Conservation (phyloP, 352 stramenopile genomes). For the Paralagenidium karlingii region DNA sequence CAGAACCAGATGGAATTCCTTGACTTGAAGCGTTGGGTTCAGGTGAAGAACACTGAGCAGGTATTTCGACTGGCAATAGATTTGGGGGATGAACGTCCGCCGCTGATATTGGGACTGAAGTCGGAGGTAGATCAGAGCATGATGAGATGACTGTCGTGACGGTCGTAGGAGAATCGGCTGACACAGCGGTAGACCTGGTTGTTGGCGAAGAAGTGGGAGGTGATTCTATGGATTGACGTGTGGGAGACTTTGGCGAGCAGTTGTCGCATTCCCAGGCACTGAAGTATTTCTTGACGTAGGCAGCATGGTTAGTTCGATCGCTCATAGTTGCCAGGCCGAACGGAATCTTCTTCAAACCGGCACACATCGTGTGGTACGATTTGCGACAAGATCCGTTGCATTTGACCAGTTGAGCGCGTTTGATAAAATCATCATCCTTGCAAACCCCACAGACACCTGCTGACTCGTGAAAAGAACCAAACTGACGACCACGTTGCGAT, state of each 20-base stretch:
- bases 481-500: conserved; percentile 39
- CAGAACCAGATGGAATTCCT: too few species aligned
- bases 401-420: conserved; percentile 51
- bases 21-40: too few species aligned
- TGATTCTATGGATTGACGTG: conserved; percentile 9
- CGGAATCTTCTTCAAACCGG: conserved; percentile 61
- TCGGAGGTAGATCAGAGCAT: too few species aligned
- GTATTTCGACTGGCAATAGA: too few species aligned
- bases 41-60: too few species aligned
- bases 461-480: conserved; percentile 15
- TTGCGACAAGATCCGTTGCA: conserved; percentile 33
- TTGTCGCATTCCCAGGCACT: conserved; percentile 55
- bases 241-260: too few species aligned
- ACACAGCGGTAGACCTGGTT: too few species aligned
- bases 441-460: conserved; percentile 32
- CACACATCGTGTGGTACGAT: conserved; percentile 66
- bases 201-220: too few species aligned
- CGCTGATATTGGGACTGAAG: too few species aligned
- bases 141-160: too few species aligned
- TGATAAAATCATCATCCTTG: conserved; percentile 78
- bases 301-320: conserved; percentile 61
- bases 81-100: too few species aligned
- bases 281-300: conserved; percentile 81
- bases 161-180: too few species aligned
- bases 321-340: conserved; percentile 75